Conservation (phyloP, 1,284 basidiomycete species). For the Lentinula novae-zelandiae region DNA sequence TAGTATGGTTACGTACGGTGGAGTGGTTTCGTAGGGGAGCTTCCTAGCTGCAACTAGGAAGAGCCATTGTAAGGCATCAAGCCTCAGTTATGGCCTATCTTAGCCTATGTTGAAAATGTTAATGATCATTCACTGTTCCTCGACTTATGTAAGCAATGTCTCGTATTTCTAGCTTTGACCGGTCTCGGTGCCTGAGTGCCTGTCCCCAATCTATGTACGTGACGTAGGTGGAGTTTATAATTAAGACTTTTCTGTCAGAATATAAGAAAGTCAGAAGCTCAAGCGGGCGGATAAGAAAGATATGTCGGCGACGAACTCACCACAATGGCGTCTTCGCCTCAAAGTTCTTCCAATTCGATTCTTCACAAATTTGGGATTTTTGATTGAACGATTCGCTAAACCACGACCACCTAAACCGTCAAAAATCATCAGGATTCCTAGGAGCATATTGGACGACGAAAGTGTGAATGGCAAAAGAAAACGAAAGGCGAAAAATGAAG, state of each 20-base stretch:
- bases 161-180: background rate
- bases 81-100: too few species aligned
- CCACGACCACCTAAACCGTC: background rate
- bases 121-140: too few species aligned
- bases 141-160: background rate
- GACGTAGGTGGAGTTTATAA: background rate
- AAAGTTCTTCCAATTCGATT: background rate
- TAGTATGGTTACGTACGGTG: slow-evolving; percentile 46
- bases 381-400: background rate
- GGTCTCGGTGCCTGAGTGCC: too few species aligned
- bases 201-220: background rate
- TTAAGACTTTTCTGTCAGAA: background rate
- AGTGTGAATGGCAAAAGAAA: background rate
- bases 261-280: too few species aligned
- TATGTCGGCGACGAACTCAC: background rate
- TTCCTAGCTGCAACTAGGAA: background rate
- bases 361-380: background rate
- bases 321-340: background rate
- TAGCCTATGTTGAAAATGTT: too few species aligned
- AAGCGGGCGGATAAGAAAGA: background rate
- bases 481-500: background rate
- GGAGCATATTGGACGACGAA: background rate
- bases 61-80: too few species aligned
- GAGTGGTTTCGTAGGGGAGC: slow-evolving; percentile 41
- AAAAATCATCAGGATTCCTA: background rate